These are phyloP conservation scores for Phytophthora quininea DNA, from an alignment of 352 stramenopile species.

Conservation along the genomic window DNA sequence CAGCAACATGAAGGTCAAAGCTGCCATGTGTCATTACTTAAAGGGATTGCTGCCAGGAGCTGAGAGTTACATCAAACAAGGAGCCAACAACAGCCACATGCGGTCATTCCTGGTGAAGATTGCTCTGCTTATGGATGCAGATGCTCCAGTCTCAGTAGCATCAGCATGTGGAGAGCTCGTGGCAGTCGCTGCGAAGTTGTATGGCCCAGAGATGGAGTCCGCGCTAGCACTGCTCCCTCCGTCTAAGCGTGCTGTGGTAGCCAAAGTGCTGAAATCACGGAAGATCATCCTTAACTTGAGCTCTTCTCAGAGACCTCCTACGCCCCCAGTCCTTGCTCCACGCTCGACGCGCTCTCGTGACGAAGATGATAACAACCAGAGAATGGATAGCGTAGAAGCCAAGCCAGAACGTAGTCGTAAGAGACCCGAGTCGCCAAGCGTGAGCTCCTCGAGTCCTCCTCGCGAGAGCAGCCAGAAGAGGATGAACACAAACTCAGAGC, in stretches of 20 bases:
- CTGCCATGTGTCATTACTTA: constrained; percentile 70
- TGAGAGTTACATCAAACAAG: constrained; percentile 65
- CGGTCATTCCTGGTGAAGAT: constrained; percentile 74
- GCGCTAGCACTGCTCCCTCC: constrained; percentile 61
- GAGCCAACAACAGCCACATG: constrained; percentile 70
- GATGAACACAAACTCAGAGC: constrained; percentile 35
- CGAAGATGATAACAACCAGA: constrained; percentile 32
- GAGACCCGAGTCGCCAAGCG: constrained; percentile 52
- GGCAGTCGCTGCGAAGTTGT: constrained; percentile 50
- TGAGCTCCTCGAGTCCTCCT: constrained; percentile 42
- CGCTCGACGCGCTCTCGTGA: constrained; percentile 18
- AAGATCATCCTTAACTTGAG: constrained; percentile 56
- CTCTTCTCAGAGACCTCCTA: constrained; percentile 14
- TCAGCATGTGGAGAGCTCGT: constrained; percentile 67
- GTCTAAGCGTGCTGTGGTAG: constrained; percentile 55
- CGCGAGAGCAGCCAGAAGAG: constrained; percentile 49
- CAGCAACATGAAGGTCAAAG: constrained; percentile 83
- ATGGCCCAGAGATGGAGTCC: constrained; percentile 56
- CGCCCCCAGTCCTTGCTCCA: constrained; percentile 13
- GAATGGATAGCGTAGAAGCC: not conserved
- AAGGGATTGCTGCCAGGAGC: constrained; percentile 57
- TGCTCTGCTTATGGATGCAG: constrained; percentile 64
- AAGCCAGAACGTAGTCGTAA: constrained; percentile 53
- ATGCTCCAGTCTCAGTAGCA: constrained; percentile 63
- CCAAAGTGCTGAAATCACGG: constrained; percentile 60